Evolutionary conservation across 1,284 basidiomycete genomes (phyloP), one percentile per base, ranked within the genome.

Genomic region (Fomes fomentarius): DNA sequence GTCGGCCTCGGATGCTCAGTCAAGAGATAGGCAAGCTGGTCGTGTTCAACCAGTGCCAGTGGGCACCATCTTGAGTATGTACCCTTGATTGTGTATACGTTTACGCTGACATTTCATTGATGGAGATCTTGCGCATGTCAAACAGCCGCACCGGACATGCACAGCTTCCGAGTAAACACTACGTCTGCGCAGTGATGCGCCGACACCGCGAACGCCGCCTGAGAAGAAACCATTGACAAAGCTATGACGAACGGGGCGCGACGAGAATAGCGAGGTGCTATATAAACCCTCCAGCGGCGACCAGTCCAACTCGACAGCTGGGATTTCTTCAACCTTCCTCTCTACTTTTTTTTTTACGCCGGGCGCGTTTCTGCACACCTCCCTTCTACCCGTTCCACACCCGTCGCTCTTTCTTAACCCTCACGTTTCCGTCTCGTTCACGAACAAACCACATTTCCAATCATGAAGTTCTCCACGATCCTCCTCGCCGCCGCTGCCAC

Each of bases 401-500:
- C 53, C 56, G 45, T 53, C 55, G 42, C 50, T 41, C 52, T 48
- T 33, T 33, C 33, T 7, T 45, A 41, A 21, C 41, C 22, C 47
- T 35, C 51, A n/a, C n/a, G n/a, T n/a, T n/a, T 30, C 28, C 28
- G 7, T 28, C 33, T 47, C 21, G 10, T 25, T 57, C 12, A 54
- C 47, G 31, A 44, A 48, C 46, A 39, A 38, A 31, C 25, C 39
- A 34, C 30, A 17, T 15, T 22, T 22, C 24, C 50, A n/a, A 61
- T 50, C 47, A 67, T 67, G 66, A 67, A 66, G 63, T 63, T 67
- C 63, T 47, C 67, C 50, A 65, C 62, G 43, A 54, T 66, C 52
- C 43, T 62, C 52, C 50, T 77, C 57, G 66, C 70, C 57, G 64
- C 71, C 54, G 65, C 69, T 52, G 70, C 68, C 33, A 54, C 65